Evolutionary conservation across 2,329 filamentous ascomycete genomes (phyloP).

Genomic region (Dryadomyces sulphureus): DNA sequence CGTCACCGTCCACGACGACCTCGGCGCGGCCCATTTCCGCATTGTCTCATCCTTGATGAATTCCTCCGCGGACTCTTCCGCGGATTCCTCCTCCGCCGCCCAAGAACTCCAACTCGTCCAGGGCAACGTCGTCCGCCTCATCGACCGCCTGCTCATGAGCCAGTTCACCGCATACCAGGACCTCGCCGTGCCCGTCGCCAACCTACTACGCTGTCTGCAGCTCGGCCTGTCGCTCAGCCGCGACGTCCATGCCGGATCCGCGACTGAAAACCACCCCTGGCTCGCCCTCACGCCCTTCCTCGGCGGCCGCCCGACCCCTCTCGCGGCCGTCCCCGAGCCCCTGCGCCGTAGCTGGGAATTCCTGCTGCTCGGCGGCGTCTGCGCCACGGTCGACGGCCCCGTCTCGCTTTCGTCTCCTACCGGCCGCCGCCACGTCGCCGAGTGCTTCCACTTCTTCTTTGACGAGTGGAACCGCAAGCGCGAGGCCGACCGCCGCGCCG

Average conservation of each 20-base stretch:
- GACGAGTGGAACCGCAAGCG: constrained; percentile 68
- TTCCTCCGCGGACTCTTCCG: too few species aligned
- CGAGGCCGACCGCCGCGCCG: constrained; percentile 58
- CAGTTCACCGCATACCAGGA: constrained; percentile 74
- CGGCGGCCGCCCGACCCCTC: constrained; percentile 25
- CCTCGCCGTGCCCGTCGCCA: constrained; percentile 61
- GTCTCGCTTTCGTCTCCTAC: constrained; percentile 21
- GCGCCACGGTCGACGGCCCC: constrained; percentile 32
- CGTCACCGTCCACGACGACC: constrained; percentile 35
- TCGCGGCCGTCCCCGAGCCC: constrained; percentile 10
- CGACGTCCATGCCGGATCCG: constrained; percentile 23
- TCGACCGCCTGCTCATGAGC: constrained; percentile 53
- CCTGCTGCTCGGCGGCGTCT: constrained; percentile 30
- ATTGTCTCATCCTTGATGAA: constrained; percentile 14
- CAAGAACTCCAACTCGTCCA: constrained; percentile 35
- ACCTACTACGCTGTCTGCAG: constrained; percentile 65
- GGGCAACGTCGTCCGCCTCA: constrained; percentile 50
- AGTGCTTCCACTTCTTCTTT: constrained; percentile 59
- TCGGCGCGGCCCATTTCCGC: constrained; percentile 23
- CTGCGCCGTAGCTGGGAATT: constrained; percentile 28
- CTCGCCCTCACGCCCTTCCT: constrained; percentile 39
- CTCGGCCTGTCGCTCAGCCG: constrained; percentile 55
- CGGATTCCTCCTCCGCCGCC: constrained; percentile 11
- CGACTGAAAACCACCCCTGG: constrained; percentile 18
- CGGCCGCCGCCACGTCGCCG: constrained; percentile 42